Conservation (phyloP, 2,329 filamentous ascomycete species). For the Stenocarpella maydis region DNA sequence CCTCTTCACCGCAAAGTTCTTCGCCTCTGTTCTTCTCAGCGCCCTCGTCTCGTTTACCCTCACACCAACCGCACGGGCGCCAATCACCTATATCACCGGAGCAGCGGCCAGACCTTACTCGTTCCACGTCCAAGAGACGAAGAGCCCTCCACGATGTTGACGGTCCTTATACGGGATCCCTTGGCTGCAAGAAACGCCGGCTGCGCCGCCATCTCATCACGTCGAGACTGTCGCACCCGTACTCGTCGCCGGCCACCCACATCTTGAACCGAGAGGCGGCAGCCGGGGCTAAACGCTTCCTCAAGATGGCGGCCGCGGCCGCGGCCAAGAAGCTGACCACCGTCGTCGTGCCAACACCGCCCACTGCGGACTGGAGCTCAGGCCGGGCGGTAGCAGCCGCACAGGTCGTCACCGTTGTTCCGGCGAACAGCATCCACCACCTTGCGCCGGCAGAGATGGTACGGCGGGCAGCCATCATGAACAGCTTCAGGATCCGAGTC, state of each 20-base stretch:
- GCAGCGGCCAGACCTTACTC: not conserved
- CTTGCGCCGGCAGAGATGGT: conserved; percentile 53
- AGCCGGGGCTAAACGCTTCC: conserved; percentile 55
- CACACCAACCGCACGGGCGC: not conserved
- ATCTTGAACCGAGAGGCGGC: conserved; percentile 69
- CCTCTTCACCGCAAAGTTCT: not conserved
- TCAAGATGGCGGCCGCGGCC: conserved; percentile 56
- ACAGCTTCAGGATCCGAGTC: conserved; percentile 61
- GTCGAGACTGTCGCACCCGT: conserved; percentile 74
- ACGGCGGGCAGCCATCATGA: conserved; percentile 72
- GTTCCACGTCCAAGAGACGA: conserved; percentile 52
- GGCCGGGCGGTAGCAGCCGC: conserved; percentile 1
- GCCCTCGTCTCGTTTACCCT: not conserved
- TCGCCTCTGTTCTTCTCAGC: not conserved
- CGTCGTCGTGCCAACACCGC: conserved; percentile 34
- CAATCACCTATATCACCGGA: not conserved
- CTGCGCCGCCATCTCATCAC: conserved; percentile 71
- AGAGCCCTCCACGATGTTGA: conserved; percentile 67
- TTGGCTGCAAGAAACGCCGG: conserved; percentile 72
- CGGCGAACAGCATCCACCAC: conserved; percentile 29
- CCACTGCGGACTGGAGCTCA: conserved; percentile 7
- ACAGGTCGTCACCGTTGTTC: conserved; percentile 10
- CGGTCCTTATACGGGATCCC: conserved; percentile 57
- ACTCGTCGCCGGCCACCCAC: conserved; percentile 73
- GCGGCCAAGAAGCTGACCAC: conserved; percentile 43